A percentile compares a stretch with the other conserved stretches of the same genome.
These are phyloP conservation scores for Fonsecaea erecta DNA, from an alignment of 2,329 filamentous ascomycete species.

Conservation along the genomic window DNA sequence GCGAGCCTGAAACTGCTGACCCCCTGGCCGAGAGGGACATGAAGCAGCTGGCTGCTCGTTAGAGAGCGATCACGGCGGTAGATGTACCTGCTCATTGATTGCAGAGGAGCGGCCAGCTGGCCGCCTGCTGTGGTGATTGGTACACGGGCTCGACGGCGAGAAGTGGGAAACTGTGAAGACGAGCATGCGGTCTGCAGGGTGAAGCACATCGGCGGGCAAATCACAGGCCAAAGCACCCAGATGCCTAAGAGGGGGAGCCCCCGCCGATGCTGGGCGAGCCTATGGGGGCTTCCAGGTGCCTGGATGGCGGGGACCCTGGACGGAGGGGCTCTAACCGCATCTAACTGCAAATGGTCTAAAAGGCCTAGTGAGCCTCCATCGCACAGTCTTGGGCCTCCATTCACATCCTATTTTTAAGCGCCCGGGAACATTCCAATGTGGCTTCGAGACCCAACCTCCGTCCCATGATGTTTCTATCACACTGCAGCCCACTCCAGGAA, in stretches of 20 bases:
- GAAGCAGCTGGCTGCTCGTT: slow-evolving; percentile 32
- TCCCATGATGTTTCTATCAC: slow-evolving; percentile 16
- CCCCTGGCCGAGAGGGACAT: slow-evolving; percentile 32
- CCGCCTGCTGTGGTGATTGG: slow-evolving; percentile 30
- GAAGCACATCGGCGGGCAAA: slow-evolving; percentile 30
- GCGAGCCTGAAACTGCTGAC: slow-evolving; percentile 34
- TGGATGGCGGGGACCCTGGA: slow-evolving; percentile 2
- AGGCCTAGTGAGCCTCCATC: background rate
- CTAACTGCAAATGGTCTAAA: slow-evolving; percentile 23
- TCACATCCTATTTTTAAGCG: slow-evolving; percentile 25
- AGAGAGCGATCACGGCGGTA: slow-evolving; percentile 33
- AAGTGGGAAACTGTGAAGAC: slow-evolving; percentile 19
- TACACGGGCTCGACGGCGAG: slow-evolving; percentile 5
- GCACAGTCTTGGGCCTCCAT: slow-evolving; percentile 15
- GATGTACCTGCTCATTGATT: slow-evolving; percentile 35
- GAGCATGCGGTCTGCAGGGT: slow-evolving; percentile 26
- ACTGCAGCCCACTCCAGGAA: background rate
- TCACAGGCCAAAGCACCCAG: slow-evolving; percentile 17
- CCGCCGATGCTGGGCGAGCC: background rate
- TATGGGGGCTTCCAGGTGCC: slow-evolving; percentile 13
- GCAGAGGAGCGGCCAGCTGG: slow-evolving; percentile 17
- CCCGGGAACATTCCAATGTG: slow-evolving; percentile 18
- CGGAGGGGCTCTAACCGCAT: background rate
- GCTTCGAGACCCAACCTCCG: slow-evolving; percentile 7
- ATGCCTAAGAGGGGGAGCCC: slow-evolving; percentile 5